Evolutionary conservation across 768 basidiomycete species (phyloP).

Genomic region (Agrocybe pediades): DNA sequence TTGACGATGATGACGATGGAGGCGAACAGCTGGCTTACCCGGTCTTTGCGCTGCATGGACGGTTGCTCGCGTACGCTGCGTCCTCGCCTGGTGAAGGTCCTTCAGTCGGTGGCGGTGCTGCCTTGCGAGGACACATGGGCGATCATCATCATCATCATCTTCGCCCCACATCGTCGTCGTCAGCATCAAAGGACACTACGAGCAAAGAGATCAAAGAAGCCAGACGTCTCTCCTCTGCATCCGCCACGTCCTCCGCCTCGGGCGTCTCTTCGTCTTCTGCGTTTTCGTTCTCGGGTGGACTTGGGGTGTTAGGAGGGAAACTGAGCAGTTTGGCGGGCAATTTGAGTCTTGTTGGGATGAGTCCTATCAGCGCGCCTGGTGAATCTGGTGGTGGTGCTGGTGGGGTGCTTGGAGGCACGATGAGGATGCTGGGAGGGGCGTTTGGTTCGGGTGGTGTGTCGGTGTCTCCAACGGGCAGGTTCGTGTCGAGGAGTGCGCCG

Average conservation of each 20-base stretch:
- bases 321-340: too few relatives aligned
- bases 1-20: neutral
- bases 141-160: slow-evolving; percentile 23
- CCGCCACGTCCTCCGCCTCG: too few relatives aligned
- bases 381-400: slow-evolving; percentile 12
- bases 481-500: slow-evolving; percentile 69
- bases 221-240: too few relatives aligned
- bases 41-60: slow-evolving; percentile 59
- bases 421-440: too few relatives aligned
- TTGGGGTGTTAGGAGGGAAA: too few relatives aligned
- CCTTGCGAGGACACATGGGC: slow-evolving; percentile 6
- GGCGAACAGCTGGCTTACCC: slow-evolving; percentile 36
- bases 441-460: neutral
- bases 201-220: too few relatives aligned
- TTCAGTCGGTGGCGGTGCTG: neutral
- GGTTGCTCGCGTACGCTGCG: slow-evolving; percentile 61
- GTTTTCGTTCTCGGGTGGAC: too few relatives aligned
- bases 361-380: slow-evolving; percentile 34
- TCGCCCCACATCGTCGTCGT: too few relatives aligned
- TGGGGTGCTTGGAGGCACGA: too few relatives aligned
- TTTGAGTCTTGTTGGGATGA: too few relatives aligned
- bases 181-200: too few relatives aligned
- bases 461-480: slow-evolving; percentile 30
- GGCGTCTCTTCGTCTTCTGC: too few relatives aligned
- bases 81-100: neutral